Percentiles rank a stretch among this genome's conserved stretches.
Evolutionary conservation across 2,329 filamentous ascomycete species (phyloP).

Genomic region (Shiraia bambusicola): DNA sequence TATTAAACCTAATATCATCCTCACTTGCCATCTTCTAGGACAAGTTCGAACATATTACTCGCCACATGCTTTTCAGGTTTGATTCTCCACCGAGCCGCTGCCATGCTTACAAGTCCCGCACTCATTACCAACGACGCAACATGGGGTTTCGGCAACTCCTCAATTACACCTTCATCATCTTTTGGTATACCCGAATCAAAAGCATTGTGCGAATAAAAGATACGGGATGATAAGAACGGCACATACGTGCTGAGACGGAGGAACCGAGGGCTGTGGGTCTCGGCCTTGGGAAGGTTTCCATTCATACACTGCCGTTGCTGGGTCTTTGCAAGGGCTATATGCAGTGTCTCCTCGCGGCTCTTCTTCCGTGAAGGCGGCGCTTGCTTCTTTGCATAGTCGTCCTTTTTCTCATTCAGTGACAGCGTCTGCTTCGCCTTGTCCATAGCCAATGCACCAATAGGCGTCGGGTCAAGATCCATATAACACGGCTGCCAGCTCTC

Average conservation of each 20-base stretch:
- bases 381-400: slow-evolving; percentile 11
- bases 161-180: slow-evolving; percentile 27
- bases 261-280: slow-evolving; percentile 30
- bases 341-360: slow-evolving; percentile 8
- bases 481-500: slow-evolving; percentile 36
- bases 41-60: slow-evolving; percentile 19
- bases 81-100: slow-evolving; percentile 25
- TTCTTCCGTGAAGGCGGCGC: slow-evolving; percentile 17
- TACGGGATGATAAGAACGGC: slow-evolving; percentile 34
- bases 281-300: slow-evolving; percentile 13
- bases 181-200: slow-evolving; percentile 22
- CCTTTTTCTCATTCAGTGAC: slow-evolving; percentile 4
- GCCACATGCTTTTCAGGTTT: slow-evolving; percentile 11
- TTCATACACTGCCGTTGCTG: slow-evolving; percentile 23
- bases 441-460: slow-evolving; percentile 29
- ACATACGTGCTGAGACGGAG: slow-evolving; percentile 36
- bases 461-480: slow-evolving; percentile 23
- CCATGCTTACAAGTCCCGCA: slow-evolving; percentile 38
- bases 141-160: slow-evolving; percentile 34
- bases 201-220: slow-evolving; percentile 35
- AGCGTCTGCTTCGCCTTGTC: slow-evolving; percentile 7
- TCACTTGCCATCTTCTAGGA: slow-evolving; percentile 12
- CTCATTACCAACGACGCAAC: slow-evolving; percentile 38
- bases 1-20: too few species aligned
- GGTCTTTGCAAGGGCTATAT: slow-evolving; percentile 9